Evolutionary conservation across 2,329 filamentous ascomycete species (phyloP).

Genomic region (Aspergillus ibericus): DNA sequence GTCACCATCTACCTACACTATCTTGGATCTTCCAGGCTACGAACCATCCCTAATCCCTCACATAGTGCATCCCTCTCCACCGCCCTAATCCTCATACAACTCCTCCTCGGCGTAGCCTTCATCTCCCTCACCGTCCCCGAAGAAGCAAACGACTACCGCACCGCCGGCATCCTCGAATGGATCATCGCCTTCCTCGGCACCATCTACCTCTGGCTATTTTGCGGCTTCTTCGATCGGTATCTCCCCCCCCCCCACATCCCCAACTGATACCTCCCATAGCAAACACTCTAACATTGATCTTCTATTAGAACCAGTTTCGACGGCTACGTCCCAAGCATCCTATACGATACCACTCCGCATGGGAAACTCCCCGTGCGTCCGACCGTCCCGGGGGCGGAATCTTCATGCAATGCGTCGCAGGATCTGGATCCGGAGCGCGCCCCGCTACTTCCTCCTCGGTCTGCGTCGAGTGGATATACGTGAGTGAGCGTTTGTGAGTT

Average conservation of each 20-base stretch:
- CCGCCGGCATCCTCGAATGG: conserved; percentile 23
- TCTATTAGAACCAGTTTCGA: conserved; percentile 10
- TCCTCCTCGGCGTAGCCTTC: conserved; percentile 19
- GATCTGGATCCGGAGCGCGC: conserved; percentile 9
- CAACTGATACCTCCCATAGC: background rate
- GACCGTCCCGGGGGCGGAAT: background rate
- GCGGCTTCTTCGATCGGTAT: conserved; percentile 23
- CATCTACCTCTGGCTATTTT: conserved; percentile 23
- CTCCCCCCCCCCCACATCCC: background rate
- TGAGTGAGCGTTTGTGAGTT: background rate
- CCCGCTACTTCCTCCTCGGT: conserved; percentile 5
- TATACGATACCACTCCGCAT: conserved; percentile 3
- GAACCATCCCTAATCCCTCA: background rate
- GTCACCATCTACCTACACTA: no score
- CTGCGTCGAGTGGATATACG: conserved; percentile 11
- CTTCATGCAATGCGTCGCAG: background rate
- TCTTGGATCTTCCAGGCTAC: no score
- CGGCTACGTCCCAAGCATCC: conserved; percentile 12
- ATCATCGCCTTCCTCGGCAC: conserved; percentile 23
- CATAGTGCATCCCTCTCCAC: conserved; percentile 23
- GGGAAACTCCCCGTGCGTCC: background rate
- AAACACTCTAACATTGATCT: background rate
- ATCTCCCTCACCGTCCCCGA: conserved; percentile 19
- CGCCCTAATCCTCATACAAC: conserved; percentile 17
- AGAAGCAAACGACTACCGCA: conserved; percentile 11